Base-by-base conservation (phyloP, 225 moss, liverwort and hornwort species). In the Thuidium tamariscinum region DNA sequence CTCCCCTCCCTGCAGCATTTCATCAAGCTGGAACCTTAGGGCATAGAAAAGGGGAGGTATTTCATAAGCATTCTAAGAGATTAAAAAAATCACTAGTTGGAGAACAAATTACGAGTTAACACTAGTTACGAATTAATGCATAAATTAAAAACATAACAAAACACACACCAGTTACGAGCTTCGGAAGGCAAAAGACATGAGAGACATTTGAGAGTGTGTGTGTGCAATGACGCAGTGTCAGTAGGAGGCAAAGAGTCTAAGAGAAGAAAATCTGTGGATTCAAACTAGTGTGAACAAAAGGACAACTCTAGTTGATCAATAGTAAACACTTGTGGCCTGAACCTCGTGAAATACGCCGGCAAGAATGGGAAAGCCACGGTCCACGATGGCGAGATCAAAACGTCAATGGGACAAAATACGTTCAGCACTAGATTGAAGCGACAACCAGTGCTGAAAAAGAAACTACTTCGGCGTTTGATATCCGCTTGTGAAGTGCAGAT, bases 1-100 rank as follows among this genome's bases (percentile, higher is more conserved):
- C 90, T 96, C 64, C 97, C 97, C 51, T 95, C 95, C 91, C 97
- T 96, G 92, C 89, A 87, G 54, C 82, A 80, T 41, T 82, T 54
- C n/a, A 75, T 85, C 70, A 88, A 41, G 86, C 65, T 39, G 41
- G 46, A 76, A 52, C 34, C 82, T 79, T 23, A 61, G 39, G 37
- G 66, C 65, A 85, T 23, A 29, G 59, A 37, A 56, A 70, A 81
- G 27, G 73, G 72, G 55, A 73, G 54, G 12, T 12, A 17, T 48
- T 80, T 63, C 80, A 70, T 29, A 74, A 30, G 29, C 65, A 60
- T 55, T 29, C 36, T 42, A 42, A 63, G 74, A 63, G 63, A 74
- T 9, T 49, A 1, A 52, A 51, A 37, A 49, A 10, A 48, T 13
- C 39, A 78, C 17, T 2, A 26, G 39, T 29, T 78, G 10, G 39